Base-by-base conservation (phyloP, 2,329 filamentous ascomycete genomes). In the Coniochaeta sp. region DNA sequence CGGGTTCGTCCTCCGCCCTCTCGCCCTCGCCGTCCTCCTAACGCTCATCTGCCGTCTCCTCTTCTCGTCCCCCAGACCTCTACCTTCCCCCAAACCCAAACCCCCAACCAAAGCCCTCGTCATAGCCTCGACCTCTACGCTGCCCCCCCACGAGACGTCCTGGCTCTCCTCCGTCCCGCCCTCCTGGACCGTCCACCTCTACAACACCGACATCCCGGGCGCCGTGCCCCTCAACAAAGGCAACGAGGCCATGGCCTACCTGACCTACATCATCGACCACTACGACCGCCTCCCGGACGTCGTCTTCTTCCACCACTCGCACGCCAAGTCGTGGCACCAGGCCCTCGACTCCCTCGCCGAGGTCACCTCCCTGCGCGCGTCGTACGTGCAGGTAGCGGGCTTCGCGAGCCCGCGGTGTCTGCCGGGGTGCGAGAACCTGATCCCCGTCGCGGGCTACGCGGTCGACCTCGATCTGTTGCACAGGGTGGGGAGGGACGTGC, bases 331-430 rank as follows among this genome's bases (percentile, higher is more conserved):
- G 59, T 83, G 80, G 80, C 81, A 83, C 69, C 81, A 80, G 67
- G 79, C 83, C 65, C 75, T 84, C 19, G 72, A 74, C 3, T 74
- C 79, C 2, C 77, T 86, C 59, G 76, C 74, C 57, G 72, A 72
- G 9, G 38, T 40, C 3, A n/a, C 16, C 10, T n/a, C 16, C 42
- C 75, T 86, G 16, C 77, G 76, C 28, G 67, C 81, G 19, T 70
- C 77, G 19, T 78, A 81, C 60, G 74, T 87, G n/a, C 75, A 77
- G 56, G 69, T 75, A 58, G 73, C 77, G 56, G 84, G 84, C 55
- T 87, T 86, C 67, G 79, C 81, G 63, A 87, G 86, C 65, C 75
- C 87, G 58, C 80, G 84, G 58, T 87, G 85, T 68, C 79, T 80
- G 63, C 65, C 70, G 71, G 7, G 78, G 77, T 2, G 65, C 71